A percentile compares a stretch with the other conserved stretches of the same genome.
Evolutionary conservation across 164 flowering plant species (phyloP).

Genomic region (Tetracentron sinense): DNA sequence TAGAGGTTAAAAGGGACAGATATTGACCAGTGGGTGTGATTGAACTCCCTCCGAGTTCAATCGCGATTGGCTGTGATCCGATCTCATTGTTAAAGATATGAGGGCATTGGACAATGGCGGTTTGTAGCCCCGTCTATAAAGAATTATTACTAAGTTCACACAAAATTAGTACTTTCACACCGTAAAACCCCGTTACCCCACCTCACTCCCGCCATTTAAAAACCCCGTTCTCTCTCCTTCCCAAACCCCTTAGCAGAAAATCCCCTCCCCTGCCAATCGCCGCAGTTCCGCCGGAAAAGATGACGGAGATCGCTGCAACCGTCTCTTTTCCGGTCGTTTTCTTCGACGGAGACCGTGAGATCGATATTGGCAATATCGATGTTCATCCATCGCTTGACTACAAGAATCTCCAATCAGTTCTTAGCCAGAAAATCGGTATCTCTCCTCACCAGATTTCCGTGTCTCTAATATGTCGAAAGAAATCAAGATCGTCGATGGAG

Average conservation of each 20-base stretch:
- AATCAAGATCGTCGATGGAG: conserved; percentile 9
- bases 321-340: conserved; percentile 44
- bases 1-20: too few species aligned
- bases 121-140: conserved; percentile 13
- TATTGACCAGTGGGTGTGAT: too few species aligned
- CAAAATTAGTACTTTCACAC: too few species aligned
- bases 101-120: too few species aligned
- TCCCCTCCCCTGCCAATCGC: too few species aligned
- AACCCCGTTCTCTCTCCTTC: background rate
- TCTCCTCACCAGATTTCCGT: conserved; percentile 55
- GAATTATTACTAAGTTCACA: too few species aligned
- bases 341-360: conserved; percentile 58
- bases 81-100: too few species aligned
- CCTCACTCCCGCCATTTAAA: too few species aligned
- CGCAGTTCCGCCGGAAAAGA: background rate
- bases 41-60: too few species aligned
- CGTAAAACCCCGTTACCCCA: conserved; percentile 6
- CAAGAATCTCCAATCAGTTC: conserved; percentile 32
- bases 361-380: conserved; percentile 35
- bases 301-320: conserved; percentile 10
- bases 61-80: too few species aligned
- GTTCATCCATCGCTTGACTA: conserved; percentile 28
- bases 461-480: conserved; percentile 26
- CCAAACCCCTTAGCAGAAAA: background rate
- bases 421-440: conserved; percentile 48